Evolutionary conservation across 345 rosid species (phyloP).

Genomic region (Citrus inodora): DNA sequence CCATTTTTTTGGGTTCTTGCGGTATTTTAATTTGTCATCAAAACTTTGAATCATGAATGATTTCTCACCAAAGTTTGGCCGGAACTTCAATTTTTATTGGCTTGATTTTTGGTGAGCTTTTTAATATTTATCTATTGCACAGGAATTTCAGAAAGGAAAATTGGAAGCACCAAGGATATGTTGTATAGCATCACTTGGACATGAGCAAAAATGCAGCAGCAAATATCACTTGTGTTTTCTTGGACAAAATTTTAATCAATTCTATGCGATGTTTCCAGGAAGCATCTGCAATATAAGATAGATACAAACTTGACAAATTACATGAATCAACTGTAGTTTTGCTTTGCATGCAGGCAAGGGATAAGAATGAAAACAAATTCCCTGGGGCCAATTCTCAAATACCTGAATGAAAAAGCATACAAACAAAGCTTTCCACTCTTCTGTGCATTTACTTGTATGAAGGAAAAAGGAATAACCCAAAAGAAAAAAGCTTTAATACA

Average conservation of each 20-base stretch:
- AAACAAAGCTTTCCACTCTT: constrained; percentile 11
- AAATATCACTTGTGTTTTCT: neutral
- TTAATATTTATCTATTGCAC: neutral
- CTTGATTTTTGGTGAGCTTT: neutral
- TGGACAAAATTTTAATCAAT: neutral
- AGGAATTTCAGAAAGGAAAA: neutral
- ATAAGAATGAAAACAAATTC: constrained; percentile 16
- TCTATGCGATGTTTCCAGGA: no score
- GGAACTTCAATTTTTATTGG: neutral
- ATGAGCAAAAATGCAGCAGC: neutral
- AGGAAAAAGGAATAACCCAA: neutral
- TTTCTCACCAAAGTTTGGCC: neutral
- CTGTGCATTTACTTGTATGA: neutral
- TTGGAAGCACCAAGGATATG: neutral
- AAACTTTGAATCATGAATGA: no score
- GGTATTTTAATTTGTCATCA: no score
- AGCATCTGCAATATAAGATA: neutral
- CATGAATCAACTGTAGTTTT: neutral
- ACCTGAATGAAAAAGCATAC: constrained; percentile 11
- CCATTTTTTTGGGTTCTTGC: no score
- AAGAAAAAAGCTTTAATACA: neutral
- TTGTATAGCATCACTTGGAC: neutral
- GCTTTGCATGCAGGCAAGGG: constrained; percentile 8
- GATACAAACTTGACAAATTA: neutral
- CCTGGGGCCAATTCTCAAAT: constrained; percentile 11